Conservation (phyloP, 345 rosid genomes). For the Citrus maxima region DNA sequence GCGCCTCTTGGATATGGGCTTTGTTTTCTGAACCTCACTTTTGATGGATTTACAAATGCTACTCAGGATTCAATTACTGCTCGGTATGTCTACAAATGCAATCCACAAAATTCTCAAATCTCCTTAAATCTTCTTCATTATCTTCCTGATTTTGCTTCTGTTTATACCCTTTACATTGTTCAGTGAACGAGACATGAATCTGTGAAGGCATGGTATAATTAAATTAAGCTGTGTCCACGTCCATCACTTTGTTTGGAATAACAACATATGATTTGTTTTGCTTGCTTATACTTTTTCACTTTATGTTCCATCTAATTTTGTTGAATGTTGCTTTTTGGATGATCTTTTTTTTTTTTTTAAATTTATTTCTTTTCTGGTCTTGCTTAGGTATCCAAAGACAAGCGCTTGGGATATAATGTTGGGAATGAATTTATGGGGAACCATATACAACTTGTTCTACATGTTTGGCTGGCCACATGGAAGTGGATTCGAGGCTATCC, state of each 20-base stretch:
- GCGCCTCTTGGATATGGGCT: constrained; percentile 95
- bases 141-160: background rate
- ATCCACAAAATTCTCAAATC: background rate
- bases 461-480: constrained; percentile 86
- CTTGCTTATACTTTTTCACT: background rate
- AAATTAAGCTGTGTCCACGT: background rate
- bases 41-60: constrained; percentile 98
- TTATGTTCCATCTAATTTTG: background rate
- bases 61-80: constrained; percentile 90
- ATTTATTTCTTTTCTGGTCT: background rate
- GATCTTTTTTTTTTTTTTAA: background rate
- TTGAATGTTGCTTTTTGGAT: background rate
- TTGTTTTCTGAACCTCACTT: constrained; percentile 87
- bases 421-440: constrained; percentile 97
- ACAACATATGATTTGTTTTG: background rate
- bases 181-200: background rate
- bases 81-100: constrained; percentile 38
- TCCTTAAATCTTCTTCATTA: background rate
- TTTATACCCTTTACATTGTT: background rate
- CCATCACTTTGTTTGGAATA: background rate
- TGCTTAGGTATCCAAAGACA: constrained; percentile 75
- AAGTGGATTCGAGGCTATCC: constrained; percentile 66
- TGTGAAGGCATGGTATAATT: background rate
- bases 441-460: constrained; percentile 81
- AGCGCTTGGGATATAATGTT: constrained; percentile 95